Evolutionary conservation across 2,329 filamentous ascomycete species (phyloP).

Genomic region (Stromatinia cepivora): DNA sequence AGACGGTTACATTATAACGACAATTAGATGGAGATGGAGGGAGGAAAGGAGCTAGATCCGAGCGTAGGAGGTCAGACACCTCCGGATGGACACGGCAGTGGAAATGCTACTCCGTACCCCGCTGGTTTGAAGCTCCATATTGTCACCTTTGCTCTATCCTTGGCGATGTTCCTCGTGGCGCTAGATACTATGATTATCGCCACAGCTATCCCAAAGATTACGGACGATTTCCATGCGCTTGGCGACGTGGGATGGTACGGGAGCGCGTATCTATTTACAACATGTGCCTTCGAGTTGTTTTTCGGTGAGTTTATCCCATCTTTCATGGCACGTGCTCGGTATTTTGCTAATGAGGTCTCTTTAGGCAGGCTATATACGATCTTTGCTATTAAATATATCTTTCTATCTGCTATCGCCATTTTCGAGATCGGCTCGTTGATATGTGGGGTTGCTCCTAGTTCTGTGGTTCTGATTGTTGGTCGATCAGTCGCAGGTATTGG

Average conservation of each 20-base stretch:
- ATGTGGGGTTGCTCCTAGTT: conserved; percentile 37
- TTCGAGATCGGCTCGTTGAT: conserved; percentile 39
- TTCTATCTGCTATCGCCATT: conserved; percentile 35
- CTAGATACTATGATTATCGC: conserved; percentile 42
- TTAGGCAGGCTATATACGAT: not conserved
- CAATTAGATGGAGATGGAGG: no score
- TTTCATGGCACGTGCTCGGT: conserved; percentile 22
- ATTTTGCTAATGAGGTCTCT: not conserved
- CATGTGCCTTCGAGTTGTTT: conserved; percentile 39
- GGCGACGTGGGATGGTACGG: conserved; percentile 50
- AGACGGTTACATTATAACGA: no score
- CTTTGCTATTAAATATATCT: conserved; percentile 37
- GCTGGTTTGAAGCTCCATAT: conserved; percentile 33
- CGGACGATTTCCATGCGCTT: conserved; percentile 44
- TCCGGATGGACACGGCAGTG: no score
- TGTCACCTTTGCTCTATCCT: conserved; percentile 35
- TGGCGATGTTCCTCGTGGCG: conserved; percentile 37
- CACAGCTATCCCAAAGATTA: conserved; percentile 45
- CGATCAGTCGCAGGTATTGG: conserved; percentile 40
- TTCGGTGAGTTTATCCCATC: conserved; percentile 40
- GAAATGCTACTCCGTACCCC: no score
- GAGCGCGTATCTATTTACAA: conserved; percentile 43
- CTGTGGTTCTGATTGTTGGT: conserved; percentile 38
- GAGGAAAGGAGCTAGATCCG: no score
- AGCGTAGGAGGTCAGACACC: no score